A percentile compares a stretch with the other conserved stretches of the same genome.
phyloP scores from a whole-genome alignment of 257 asterid genomes.

The Salvia splendens region DNA sequence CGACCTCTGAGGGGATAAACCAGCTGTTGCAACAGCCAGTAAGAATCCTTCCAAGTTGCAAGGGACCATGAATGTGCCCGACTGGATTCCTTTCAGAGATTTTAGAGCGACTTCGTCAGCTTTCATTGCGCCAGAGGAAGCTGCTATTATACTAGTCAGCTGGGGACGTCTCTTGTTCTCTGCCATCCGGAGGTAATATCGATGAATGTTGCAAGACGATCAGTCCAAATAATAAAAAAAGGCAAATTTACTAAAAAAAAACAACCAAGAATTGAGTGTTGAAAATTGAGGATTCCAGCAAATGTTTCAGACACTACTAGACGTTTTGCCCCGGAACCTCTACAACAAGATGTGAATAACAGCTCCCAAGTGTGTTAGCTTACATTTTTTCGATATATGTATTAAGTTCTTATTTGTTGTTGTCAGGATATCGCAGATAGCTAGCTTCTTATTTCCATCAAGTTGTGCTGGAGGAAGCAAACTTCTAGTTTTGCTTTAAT shows the following conservation, averaged over 20 bases:
- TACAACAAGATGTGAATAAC: background rate
- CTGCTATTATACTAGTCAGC: constrained; percentile 76
- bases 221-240: background rate
- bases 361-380: background rate
- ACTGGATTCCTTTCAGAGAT: constrained; percentile 64
- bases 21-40: constrained; percentile 76
- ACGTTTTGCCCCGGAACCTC: background rate
- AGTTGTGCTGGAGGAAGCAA: background rate
- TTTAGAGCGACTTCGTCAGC: constrained; percentile 87
- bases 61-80: constrained; percentile 66
- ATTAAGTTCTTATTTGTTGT: no score
- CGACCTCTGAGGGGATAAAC: constrained; percentile 93
- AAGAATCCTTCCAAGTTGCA: constrained; percentile 82
- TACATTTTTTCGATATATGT: background rate
- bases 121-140: constrained; percentile 92
- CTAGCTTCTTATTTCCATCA: no score
- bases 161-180: constrained; percentile 81
- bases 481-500: background rate
- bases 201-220: background rate
- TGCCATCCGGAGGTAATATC: constrained; percentile 39
- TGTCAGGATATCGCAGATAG: no score
- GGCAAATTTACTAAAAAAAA: background rate
- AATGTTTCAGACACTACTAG: background rate
- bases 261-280: background rate
- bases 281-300: background rate